Base-by-base conservation (phyloP, 2,329 filamentous ascomycete genomes). In the Bipolaris cookei region DNA sequence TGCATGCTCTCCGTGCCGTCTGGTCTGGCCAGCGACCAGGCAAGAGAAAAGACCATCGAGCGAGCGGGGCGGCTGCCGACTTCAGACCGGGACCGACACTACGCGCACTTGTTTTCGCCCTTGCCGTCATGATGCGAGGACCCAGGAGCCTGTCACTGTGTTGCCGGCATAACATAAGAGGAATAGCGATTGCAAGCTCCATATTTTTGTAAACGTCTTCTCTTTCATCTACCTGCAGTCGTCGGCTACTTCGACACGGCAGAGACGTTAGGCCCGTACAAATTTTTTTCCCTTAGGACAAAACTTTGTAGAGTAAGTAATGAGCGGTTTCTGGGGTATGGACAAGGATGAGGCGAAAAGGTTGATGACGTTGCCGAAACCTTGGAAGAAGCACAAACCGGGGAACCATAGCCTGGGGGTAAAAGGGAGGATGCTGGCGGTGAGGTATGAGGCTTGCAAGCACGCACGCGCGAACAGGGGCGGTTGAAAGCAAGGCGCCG, bases 81-180 rank as follows among this genome's bases (percentile, higher is more conserved):
- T 59, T 60, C 47, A 61, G 62, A 63, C 63, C 64, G 62, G 61
- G 62, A 30, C 63, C 58, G 59, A 62, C 46, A 56, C 57, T 52
- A 64, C 18, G 20, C 16, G 7, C 6, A 35, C 6, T 44, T 25
- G 28, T 56, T 57, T 54, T 54, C 35, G 37, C 56, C 35, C 48
- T 52, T 69, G 58, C 71, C 72, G 72, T 74, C 70, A 74, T 75
- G 68, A 72, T 73, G 58, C 63, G 63, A 69, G 49, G 59, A 62
- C 68, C 72, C 71, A 66, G 64, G 61, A 58, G 62, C 67, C 62
- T 64, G 65, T 67, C 23, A 66, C 61, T 61, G 62, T 61, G 59
- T 57, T 56, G 54, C 63, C 56, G 60, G 48, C 52, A 61, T 28
- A 10, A 28, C 61, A n/a, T 56, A 62, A 56, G 30, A 55, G 62